Percentiles rank a stretch among this genome's conserved stretches.
These are phyloP conservation scores for Nitzschia sp. DNA, from an alignment of 108 stramenopile genomes.

Conservation along the genomic window DNA sequence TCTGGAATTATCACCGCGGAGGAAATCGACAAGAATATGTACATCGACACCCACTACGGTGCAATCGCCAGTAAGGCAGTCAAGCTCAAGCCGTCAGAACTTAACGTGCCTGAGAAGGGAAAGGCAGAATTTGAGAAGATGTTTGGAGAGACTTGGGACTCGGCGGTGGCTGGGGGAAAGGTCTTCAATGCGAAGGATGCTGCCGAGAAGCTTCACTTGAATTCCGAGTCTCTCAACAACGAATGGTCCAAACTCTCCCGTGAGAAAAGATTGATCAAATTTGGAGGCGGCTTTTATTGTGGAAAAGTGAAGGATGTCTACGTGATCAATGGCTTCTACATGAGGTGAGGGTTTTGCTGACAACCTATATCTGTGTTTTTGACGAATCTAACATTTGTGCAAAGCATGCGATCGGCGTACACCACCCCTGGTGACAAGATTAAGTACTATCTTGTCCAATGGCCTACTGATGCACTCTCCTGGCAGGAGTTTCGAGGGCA, in stretches of 20 bases:
- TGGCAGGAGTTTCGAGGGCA: conserved; percentile 84
- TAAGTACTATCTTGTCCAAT: conserved; percentile 80
- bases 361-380: conserved; percentile 1
- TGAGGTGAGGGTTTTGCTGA: conserved; percentile 65
- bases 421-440: conserved; percentile 63
- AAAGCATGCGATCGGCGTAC: conserved; percentile 33
- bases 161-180: conserved; percentile 68
- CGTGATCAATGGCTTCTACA: conserved; percentile 92
- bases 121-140: conserved; percentile 55
- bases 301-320: conserved; percentile 76
- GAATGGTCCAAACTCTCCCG: conserved; percentile 42
- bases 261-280: conserved; percentile 79
- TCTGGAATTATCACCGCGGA: conserved; percentile 69
- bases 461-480: conserved; percentile 57
- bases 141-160: conserved; percentile 81
- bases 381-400: not conserved
- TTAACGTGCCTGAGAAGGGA: conserved; percentile 75
- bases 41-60: conserved; percentile 89
- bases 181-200: conserved; percentile 88
- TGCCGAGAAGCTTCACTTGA: conserved; percentile 67
- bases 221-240: conserved; percentile 62
- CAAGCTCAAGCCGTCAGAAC: conserved; percentile 67
- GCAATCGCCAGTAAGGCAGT: conserved; percentile 90
- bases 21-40: conserved; percentile 78
- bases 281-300: conserved; percentile 92